These are phyloP conservation scores for Clathrus columnatus DNA, from an alignment of 768 basidiomycete species.

Conservation along the genomic window DNA sequence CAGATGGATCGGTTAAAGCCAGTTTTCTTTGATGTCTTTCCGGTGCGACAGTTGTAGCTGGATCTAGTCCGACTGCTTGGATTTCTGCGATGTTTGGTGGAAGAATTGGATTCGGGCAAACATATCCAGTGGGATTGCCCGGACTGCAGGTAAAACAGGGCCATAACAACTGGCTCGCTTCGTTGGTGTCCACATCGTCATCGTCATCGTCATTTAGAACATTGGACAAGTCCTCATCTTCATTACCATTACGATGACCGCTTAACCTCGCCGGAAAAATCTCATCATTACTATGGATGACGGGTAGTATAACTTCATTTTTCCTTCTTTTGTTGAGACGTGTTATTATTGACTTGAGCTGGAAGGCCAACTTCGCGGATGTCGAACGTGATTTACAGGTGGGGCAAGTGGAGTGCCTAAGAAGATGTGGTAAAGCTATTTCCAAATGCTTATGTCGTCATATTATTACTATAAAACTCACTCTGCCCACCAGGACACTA, in stretches of 20 bases:
- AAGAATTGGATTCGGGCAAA: slow-evolving; percentile 2
- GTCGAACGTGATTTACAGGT: slow-evolving; percentile 2
- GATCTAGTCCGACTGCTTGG: neutral
- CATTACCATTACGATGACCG: neutral
- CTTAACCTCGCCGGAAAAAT: slow-evolving; percentile 1
- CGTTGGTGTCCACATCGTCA: neutral
- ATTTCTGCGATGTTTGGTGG: neutral
- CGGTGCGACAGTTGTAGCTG: neutral
- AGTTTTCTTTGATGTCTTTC: neutral
- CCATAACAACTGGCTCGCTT: neutral
- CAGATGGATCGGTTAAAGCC: neutral
- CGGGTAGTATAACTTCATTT: neutral
- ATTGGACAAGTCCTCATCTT: neutral
- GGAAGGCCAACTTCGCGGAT: slow-evolving; percentile 8
- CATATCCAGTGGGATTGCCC: slow-evolving; percentile 5
- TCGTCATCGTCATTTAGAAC: neutral
- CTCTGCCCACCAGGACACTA: slow-evolving; percentile 4
- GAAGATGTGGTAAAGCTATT: neutral
- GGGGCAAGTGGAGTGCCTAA: slow-evolving; percentile 7
- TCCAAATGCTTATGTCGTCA: neutral
- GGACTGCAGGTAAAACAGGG: slow-evolving; percentile 5
- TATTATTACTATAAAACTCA: neutral
- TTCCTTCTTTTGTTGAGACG: slow-evolving; percentile 3
- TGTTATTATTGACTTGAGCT: slow-evolving; percentile 5
- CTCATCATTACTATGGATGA: neutral